Conservation (phyloP, 2,329 filamentous ascomycete genomes). For the Exophiala bonariae region DNA sequence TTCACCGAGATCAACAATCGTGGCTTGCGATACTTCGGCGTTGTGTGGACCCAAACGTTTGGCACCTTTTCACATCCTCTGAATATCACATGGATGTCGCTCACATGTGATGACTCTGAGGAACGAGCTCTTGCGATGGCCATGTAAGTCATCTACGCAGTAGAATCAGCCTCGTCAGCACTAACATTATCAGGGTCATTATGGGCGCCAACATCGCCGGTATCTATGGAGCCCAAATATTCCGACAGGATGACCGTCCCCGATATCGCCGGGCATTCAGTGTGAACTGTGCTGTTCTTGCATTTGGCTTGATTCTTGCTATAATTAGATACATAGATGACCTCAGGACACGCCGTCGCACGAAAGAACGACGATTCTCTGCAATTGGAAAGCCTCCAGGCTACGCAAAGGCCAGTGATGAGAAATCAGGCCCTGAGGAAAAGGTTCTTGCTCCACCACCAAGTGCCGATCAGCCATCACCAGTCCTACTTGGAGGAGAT, state of each 20-base stretch:
- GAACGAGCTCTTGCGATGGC: conserved; percentile 62
- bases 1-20: conserved; percentile 48
- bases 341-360: conserved; percentile 26
- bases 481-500: neutral
- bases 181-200: conserved; percentile 45
- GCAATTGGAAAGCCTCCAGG: too few relatives aligned
- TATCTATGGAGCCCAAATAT: conserved; percentile 63
- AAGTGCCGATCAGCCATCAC: conserved; percentile 5
- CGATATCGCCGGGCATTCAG: conserved; percentile 54
- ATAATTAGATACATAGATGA: conserved; percentile 48
- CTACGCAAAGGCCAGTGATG: neutral
- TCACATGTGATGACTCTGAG: conserved; percentile 58
- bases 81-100: conserved; percentile 62
- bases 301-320: conserved; percentile 44
- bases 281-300: conserved; percentile 46
- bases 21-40: conserved; percentile 53
- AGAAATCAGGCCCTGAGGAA: neutral
- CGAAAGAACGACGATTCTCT: neutral
- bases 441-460: conserved; percentile 1
- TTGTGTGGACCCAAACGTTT: conserved; percentile 58
- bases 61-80: conserved; percentile 50
- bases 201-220: conserved; percentile 64
- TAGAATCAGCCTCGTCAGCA: neutral
- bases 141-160: conserved; percentile 38
- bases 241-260: conserved; percentile 54